phyloP scores from a whole-genome alignment of 768 basidiomycete genomes.

The Artomyces pyxidatus region DNA sequence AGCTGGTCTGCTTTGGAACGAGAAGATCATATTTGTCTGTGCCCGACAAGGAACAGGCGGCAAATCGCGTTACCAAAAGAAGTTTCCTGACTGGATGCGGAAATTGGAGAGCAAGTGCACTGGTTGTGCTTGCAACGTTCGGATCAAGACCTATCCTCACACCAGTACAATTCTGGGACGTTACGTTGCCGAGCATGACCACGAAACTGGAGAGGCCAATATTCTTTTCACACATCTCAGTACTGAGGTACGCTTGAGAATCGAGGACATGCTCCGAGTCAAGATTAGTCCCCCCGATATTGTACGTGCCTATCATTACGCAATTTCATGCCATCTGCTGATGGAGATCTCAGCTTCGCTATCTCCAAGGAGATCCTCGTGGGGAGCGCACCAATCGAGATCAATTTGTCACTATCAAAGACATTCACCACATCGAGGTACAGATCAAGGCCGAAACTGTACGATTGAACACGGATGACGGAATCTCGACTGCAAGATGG shows the following conservation, averaged over 20 bases:
- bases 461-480: not conserved
- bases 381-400: not conserved
- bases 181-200: not conserved
- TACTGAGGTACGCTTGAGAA: not conserved
- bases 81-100: not conserved
- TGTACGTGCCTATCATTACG: not conserved
- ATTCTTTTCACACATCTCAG: not conserved
- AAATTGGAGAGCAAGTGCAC: not conserved
- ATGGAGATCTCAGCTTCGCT: not conserved
- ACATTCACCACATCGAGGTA: not conserved
- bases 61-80: not conserved
- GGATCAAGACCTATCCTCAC: not conserved
- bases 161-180: not conserved
- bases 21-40: not conserved
- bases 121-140: not conserved
- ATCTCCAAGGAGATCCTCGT: not conserved
- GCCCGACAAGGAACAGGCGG: not conserved
- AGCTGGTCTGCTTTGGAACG: too few relatives aligned
- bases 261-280: not conserved
- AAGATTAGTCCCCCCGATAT: not conserved
- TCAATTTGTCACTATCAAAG: not conserved
- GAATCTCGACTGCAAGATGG: not conserved
- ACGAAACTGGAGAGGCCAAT: not conserved
- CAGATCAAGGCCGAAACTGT: not conserved
- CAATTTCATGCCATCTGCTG: not conserved